A percentile compares a stretch with the other conserved stretches of the same genome.
Evolutionary conservation across 2,329 filamentous ascomycete genomes (phyloP).

Genomic region (Aspergillus sp.): DNA sequence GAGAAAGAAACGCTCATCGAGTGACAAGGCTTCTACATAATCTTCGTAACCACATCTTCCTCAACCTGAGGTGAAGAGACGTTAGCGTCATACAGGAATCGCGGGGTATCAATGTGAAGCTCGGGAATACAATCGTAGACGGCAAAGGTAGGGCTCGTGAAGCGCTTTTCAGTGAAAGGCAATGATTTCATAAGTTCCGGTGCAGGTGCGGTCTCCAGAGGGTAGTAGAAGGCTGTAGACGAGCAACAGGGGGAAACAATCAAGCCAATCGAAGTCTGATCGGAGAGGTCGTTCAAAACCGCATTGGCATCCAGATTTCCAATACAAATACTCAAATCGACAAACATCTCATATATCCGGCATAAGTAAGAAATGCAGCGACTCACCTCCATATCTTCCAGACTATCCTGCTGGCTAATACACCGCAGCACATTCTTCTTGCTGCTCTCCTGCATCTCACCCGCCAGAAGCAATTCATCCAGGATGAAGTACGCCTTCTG

Average conservation of each 20-base stretch:
- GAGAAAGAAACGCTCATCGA: conserved; percentile 29
- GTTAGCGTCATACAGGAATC: conserved; percentile 41
- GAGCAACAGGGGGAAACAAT: not conserved
- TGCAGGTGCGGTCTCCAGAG: not conserved
- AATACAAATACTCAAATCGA: not conserved
- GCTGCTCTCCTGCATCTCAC: conserved; percentile 97
- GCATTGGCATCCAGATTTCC: not conserved
- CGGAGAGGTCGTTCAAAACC: not conserved
- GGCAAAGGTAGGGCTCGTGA: not conserved
- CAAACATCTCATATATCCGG: not conserved
- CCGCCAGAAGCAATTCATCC: conserved; percentile 91
- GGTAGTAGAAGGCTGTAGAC: not conserved
- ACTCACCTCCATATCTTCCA: conserved; percentile 99
- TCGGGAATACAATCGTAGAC: not conserved
- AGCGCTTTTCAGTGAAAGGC: not conserved
- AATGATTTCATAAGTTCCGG: not conserved
- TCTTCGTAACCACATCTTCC: conserved; percentile 82
- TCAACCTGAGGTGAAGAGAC: conserved; percentile 68
- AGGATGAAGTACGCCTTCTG: conserved; percentile 99
- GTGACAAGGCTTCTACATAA: conserved; percentile 66
- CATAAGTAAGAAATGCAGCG: conserved; percentile 11
- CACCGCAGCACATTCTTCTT: conserved; percentile 98
- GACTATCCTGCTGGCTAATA: conserved; percentile 94
- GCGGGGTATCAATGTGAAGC: not conserved
- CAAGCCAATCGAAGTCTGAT: not conserved